Percentiles rank a stretch among this genome's conserved stretches.
These are phyloP conservation scores for Salix koriyanagi DNA, from an alignment of 345 rosid species.

Conservation along the genomic window DNA sequence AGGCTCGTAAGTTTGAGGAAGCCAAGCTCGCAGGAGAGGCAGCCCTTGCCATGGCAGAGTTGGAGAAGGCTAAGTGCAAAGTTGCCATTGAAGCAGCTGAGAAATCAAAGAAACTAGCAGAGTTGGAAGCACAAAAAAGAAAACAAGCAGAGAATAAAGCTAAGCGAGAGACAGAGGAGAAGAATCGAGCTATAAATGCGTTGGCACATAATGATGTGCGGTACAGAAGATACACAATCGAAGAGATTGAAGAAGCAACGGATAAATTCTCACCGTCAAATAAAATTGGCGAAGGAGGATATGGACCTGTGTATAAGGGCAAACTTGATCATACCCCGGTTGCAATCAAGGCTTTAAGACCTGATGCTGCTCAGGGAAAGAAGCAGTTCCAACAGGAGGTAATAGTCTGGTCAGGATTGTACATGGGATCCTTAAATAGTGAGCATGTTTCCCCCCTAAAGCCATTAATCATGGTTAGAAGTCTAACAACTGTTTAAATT, in stretches of 20 bases:
- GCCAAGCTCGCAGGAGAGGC: slow-evolving; percentile 71
- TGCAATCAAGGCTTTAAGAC: slow-evolving; percentile 82
- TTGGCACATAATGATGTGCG: slow-evolving; percentile 55
- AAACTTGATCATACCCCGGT: slow-evolving; percentile 85
- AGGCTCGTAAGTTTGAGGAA: slow-evolving; percentile 61
- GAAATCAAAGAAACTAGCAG: slow-evolving; percentile 65
- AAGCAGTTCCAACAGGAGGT: slow-evolving; percentile 91
- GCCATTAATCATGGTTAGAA: background rate
- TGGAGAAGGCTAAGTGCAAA: slow-evolving; percentile 82
- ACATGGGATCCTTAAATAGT: background rate
- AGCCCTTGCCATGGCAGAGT: slow-evolving; percentile 69
- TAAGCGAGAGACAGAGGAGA: slow-evolving; percentile 60
- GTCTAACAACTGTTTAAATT: background rate
- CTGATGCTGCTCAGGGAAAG: slow-evolving; percentile 88
- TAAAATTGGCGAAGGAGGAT: slow-evolving; percentile 92
- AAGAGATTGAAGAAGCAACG: slow-evolving; percentile 79
- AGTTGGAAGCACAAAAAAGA: slow-evolving; percentile 62
- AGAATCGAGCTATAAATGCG: slow-evolving; percentile 60
- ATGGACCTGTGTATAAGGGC: slow-evolving; percentile 87
- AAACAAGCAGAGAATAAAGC: slow-evolving; percentile 69
- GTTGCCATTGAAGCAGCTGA: slow-evolving; percentile 85
- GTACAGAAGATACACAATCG: slow-evolving; percentile 68
- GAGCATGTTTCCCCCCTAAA: background rate
- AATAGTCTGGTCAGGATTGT: background rate
- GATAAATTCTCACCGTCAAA: slow-evolving; percentile 37